Percentiles rank a stretch among this genome's conserved stretches.
Evolutionary conservation across 345 rosid genomes (phyloP).

Genomic region (Triadica sebifera): DNA sequence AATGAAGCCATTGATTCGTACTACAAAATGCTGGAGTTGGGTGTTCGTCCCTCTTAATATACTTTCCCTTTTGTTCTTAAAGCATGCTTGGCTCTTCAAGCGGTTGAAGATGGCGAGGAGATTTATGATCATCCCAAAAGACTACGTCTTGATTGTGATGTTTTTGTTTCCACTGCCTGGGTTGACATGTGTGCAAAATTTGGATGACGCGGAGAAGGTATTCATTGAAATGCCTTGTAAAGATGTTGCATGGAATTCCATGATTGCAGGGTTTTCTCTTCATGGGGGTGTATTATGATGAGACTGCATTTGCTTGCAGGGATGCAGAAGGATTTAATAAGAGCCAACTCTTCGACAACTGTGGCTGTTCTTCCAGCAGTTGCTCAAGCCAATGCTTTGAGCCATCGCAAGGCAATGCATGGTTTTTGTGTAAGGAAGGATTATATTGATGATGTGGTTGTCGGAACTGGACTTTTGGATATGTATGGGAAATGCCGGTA

Average conservation of each 20-base stretch:
- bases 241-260: slow-evolving; percentile 66
- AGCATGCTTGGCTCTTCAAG: slow-evolving; percentile 50
- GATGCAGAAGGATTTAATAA: slow-evolving; percentile 38
- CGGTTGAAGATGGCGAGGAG: slow-evolving; percentile 42
- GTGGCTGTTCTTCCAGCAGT: slow-evolving; percentile 52
- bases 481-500: slow-evolving; percentile 47
- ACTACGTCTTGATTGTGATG: slow-evolving; percentile 31
- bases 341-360: slow-evolving; percentile 49
- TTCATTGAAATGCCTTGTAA: slow-evolving; percentile 41
- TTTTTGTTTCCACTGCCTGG: slow-evolving; percentile 52
- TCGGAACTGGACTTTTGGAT: slow-evolving; percentile 52
- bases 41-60: slow-evolving; percentile 42
- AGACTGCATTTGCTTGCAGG: slow-evolving; percentile 36
- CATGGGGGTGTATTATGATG: slow-evolving; percentile 26
- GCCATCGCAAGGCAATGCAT: slow-evolving; percentile 47
- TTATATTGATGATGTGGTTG: slow-evolving; percentile 33
- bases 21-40: slow-evolving; percentile 37
- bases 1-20: slow-evolving; percentile 40
- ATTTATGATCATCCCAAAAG: slow-evolving; percentile 43
- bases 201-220: slow-evolving; percentile 40
- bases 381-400: slow-evolving; percentile 37
- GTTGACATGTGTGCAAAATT: slow-evolving; percentile 50
- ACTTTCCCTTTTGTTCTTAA: slow-evolving; percentile 55
- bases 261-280: slow-evolving; percentile 49
- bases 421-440: slow-evolving; percentile 42